A percentile compares a stretch with the other conserved stretches of the same genome.
These are phyloP conservation scores for Globisporangium paroecandrum DNA, from an alignment of 352 stramenopile genomes.

Conservation along the genomic window DNA sequence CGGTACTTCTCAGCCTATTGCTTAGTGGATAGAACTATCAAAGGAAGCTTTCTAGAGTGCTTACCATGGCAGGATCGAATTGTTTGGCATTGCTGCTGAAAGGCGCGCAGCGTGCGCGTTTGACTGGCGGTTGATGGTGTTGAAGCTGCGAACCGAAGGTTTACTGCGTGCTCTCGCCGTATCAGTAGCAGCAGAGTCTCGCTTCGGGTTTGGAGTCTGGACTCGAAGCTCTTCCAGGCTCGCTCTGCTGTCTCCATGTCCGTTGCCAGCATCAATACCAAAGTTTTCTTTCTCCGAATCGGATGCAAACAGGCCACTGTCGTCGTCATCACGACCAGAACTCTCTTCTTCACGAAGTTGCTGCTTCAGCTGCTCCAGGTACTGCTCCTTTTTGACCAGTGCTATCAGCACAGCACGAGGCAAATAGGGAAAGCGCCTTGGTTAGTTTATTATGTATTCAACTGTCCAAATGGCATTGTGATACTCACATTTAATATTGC, in stretches of 20 bases:
- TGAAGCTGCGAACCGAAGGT: background rate
- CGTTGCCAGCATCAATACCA: background rate
- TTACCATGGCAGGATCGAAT: background rate
- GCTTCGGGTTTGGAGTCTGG: background rate
- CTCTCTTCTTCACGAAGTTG: background rate
- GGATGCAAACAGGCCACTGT: background rate
- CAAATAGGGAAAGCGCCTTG: no score
- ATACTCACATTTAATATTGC: background rate
- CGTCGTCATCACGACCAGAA: background rate
- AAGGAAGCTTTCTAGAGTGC: background rate
- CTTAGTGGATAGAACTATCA: background rate
- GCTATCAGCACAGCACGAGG: background rate
- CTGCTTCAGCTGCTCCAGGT: slow-evolving; percentile 19
- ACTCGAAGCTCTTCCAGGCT: background rate
- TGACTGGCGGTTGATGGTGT: background rate
- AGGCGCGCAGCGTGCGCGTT: background rate
- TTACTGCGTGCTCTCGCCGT: background rate
- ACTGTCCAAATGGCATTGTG: background rate
- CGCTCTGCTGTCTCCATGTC: background rate
- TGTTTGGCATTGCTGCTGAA: background rate
- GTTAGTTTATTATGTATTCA: background rate
- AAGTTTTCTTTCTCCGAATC: background rate
- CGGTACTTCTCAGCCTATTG: background rate
- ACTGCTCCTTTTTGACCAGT: slow-evolving; percentile 32
- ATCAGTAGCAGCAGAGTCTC: background rate